Evolutionary conservation across 2,329 filamentous ascomycete genomes (phyloP).

Genomic region (Pseudohalonectria lignicola): DNA sequence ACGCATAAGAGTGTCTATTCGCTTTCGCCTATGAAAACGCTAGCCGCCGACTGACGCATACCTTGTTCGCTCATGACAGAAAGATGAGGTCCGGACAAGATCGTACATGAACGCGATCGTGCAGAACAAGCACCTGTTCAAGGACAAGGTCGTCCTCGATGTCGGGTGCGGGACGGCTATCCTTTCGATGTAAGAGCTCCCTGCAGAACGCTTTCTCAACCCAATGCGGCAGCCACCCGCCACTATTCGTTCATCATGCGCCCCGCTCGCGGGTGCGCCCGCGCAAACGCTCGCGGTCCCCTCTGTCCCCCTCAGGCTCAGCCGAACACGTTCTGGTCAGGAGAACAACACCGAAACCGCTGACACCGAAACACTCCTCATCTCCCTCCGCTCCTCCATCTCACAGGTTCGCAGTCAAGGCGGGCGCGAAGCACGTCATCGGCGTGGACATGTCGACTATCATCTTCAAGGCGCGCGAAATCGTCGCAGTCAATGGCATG

Average conservation of each 20-base stretch:
- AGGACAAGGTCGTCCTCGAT: constrained; percentile 87
- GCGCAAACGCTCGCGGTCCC: too few relatives aligned
- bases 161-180: constrained; percentile 97
- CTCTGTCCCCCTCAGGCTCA: too few relatives aligned
- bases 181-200: constrained; percentile 93
- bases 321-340: too few relatives aligned
- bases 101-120: constrained; percentile 97
- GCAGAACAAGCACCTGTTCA: constrained; percentile 90
- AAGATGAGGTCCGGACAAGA: constrained; percentile 94
- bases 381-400: too few relatives aligned
- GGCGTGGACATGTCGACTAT: constrained; percentile 99
- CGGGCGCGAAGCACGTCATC: constrained; percentile 96
- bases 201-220: too few relatives aligned
- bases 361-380: too few relatives aligned
- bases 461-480: constrained; percentile 95
- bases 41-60: too few relatives aligned
- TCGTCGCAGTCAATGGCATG: constrained; percentile 86
- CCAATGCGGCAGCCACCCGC: too few relatives aligned
- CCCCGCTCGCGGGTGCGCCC: too few relatives aligned
- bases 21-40: too few relatives aligned
- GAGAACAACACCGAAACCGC: neutral
- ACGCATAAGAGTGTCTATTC: too few relatives aligned
- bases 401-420: constrained; percentile 85
- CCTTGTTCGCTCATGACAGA: too few relatives aligned
- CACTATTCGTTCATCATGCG: neutral